phyloP scores from a whole-genome alignment of 202 grass and related monocot genomes.

The Bolboschoenoplectus hybrid region DNA sequence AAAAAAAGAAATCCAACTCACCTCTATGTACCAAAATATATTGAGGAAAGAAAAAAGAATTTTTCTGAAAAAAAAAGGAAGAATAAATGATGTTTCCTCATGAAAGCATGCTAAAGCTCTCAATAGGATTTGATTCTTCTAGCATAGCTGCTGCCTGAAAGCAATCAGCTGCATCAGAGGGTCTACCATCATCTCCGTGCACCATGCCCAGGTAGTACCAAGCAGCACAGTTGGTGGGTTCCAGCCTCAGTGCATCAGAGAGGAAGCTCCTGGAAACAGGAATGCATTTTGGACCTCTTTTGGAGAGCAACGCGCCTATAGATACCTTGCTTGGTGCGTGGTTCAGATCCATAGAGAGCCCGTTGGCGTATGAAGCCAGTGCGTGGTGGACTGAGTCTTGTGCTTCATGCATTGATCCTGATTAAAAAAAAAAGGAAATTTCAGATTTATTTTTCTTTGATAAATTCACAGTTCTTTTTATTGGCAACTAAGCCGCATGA shows the following conservation, averaged over 20 bases:
- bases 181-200: slow-evolving; percentile 72
- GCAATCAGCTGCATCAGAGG: slow-evolving; percentile 79
- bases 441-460: neutral
- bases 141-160: slow-evolving; percentile 88
- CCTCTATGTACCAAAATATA: slow-evolving; percentile 43
- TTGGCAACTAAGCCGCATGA: neutral
- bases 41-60: slow-evolving; percentile 29
- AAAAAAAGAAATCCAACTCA: slow-evolving; percentile 13
- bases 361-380: slow-evolving; percentile 62
- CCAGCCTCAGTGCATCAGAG: slow-evolving; percentile 76
- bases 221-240: slow-evolving; percentile 75
- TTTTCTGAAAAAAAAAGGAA: slow-evolving; percentile 35
- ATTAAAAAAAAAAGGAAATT: slow-evolving; percentile 13
- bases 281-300: slow-evolving; percentile 71
- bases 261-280: slow-evolving; percentile 80
- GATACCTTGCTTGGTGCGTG: slow-evolving; percentile 85
- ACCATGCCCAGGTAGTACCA: slow-evolving; percentile 93
- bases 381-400: slow-evolving; percentile 49
- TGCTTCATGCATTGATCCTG: slow-evolving; percentile 69
- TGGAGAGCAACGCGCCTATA: slow-evolving; percentile 66
- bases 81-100: slow-evolving; percentile 35
- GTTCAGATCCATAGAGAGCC: slow-evolving; percentile 64
- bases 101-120: slow-evolving; percentile 72
- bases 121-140: slow-evolving; percentile 80
- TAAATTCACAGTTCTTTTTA: slow-evolving; percentile 1